Evolutionary conservation across 208 protist species (phyloP).

Genomic region (Histomonas meleagridis): DNA sequence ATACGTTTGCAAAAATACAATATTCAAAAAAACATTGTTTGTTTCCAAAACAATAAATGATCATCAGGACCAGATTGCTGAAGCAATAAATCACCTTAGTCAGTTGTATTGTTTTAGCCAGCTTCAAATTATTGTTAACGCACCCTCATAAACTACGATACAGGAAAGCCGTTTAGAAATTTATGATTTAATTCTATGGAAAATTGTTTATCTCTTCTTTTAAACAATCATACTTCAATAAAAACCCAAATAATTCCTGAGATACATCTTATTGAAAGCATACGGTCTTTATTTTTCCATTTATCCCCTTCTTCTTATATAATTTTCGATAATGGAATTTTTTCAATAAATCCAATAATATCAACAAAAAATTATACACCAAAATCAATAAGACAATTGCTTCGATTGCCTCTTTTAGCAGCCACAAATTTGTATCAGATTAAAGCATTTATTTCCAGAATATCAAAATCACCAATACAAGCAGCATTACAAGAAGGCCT

Average conservation of each 20-base stretch:
- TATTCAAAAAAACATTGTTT: too few relatives aligned
- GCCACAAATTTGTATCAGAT: constrained; percentile 5
- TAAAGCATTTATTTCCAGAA: not conserved
- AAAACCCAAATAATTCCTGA: not conserved
- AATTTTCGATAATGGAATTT: not conserved
- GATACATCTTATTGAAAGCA: not conserved
- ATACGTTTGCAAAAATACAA: too few relatives aligned
- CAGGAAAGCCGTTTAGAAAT: too few relatives aligned
- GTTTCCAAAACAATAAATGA: too few relatives aligned
- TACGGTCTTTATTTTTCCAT: constrained; percentile 7
- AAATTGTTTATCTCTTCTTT: not conserved
- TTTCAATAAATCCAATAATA: not conserved
- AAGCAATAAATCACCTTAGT: too few relatives aligned
- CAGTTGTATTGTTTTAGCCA: too few relatives aligned
- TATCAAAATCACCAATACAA: not conserved
- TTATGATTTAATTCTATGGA: too few relatives aligned
- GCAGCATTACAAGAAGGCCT: not conserved
- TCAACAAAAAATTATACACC: not conserved
- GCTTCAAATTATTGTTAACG: too few relatives aligned
- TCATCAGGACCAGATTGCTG: too few relatives aligned
- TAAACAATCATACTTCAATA: not conserved
- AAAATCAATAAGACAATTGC: not conserved
- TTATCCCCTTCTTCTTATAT: not conserved
- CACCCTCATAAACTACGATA: too few relatives aligned
- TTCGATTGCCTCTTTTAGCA: not conserved